These are phyloP conservation scores for Phytopythium boreale DNA, from an alignment of 352 stramenopile species.

Conservation along the genomic window DNA sequence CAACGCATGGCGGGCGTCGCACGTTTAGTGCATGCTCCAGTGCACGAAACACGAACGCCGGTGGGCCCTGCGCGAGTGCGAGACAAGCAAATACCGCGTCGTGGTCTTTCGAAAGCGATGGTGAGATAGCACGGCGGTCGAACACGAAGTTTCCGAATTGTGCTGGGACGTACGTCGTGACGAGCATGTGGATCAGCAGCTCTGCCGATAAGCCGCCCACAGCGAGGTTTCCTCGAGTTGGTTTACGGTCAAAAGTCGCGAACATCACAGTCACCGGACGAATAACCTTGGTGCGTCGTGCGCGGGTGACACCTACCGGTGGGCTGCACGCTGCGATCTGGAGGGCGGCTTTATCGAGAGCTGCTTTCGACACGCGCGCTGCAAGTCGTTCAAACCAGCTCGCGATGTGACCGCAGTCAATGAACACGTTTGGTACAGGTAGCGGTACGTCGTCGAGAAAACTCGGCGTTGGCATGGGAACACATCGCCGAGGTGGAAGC, in stretches of 20 bases:
- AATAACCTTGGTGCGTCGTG: slow-evolving; percentile 77
- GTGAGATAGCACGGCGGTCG: slow-evolving; percentile 63
- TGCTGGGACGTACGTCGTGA: slow-evolving; percentile 89
- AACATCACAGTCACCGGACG: slow-evolving; percentile 86
- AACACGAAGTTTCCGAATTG: slow-evolving; percentile 93
- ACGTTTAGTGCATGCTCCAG: slow-evolving; percentile 90
- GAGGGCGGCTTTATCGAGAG: slow-evolving; percentile 49
- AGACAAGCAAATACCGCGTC: slow-evolving; percentile 47
- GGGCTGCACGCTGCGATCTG: slow-evolving; percentile 74
- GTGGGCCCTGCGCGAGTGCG: slow-evolving; percentile 32
- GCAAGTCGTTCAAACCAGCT: slow-evolving; percentile 72
- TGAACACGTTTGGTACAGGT: slow-evolving; percentile 63
- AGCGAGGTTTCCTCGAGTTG: slow-evolving; percentile 74
- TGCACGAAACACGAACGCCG: slow-evolving; percentile 59
- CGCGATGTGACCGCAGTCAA: slow-evolving; percentile 54
- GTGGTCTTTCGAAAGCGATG: slow-evolving; percentile 38
- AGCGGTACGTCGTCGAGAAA: slow-evolving; percentile 76
- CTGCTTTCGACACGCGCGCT: slow-evolving; percentile 43
- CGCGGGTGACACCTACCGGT: slow-evolving; percentile 44
- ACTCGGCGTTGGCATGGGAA: slow-evolving; percentile 80
- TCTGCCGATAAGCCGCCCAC: slow-evolving; percentile 83
- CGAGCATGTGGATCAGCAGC: slow-evolving; percentile 89
- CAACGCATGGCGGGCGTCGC: slow-evolving; percentile 80
- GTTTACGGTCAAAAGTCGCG: slow-evolving; percentile 86
- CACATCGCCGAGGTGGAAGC: slow-evolving; percentile 70